Conservation (phyloP, 1,284 basidiomycete genomes). For the Ganoderma sinense region DNA sequence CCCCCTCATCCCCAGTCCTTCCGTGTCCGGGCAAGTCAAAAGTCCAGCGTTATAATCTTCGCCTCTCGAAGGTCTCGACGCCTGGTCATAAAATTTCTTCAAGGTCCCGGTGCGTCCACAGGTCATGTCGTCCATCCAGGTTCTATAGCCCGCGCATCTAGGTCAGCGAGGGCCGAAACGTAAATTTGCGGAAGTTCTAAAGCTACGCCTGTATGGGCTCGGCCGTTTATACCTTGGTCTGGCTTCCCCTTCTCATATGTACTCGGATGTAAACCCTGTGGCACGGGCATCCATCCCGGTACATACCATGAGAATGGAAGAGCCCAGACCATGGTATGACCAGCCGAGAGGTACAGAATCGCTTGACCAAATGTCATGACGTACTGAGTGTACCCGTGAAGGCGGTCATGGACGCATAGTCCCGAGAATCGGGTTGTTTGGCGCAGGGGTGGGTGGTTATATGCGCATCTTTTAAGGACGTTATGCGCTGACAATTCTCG, state of each 20-base stretch:
- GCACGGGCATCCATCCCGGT: constrained; percentile 31
- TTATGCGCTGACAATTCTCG: not conserved
- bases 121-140: not conserved
- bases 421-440: not conserved
- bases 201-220: constrained; percentile 8
- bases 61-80: not conserved
- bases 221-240: constrained; percentile 26
- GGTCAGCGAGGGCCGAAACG: not conserved
- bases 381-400: not conserved
- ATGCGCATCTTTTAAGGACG: not conserved
- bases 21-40: not conserved
- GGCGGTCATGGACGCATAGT: not conserved
- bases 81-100: not conserved
- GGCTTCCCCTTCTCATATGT: constrained; percentile 36
- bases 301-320: constrained; percentile 43
- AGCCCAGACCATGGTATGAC: constrained; percentile 33
- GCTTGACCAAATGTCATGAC: constrained; percentile 1
- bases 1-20: not conserved
- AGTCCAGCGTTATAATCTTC: not conserved
- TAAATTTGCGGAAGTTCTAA: not conserved
- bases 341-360: constrained; percentile 15
- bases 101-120: not conserved
- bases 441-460: not conserved
- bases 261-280: constrained; percentile 31
- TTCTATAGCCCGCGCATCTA: not conserved